Base-by-base conservation (phyloP, 441 rosid genomes). In the Aleurites moluccanus region DNA sequence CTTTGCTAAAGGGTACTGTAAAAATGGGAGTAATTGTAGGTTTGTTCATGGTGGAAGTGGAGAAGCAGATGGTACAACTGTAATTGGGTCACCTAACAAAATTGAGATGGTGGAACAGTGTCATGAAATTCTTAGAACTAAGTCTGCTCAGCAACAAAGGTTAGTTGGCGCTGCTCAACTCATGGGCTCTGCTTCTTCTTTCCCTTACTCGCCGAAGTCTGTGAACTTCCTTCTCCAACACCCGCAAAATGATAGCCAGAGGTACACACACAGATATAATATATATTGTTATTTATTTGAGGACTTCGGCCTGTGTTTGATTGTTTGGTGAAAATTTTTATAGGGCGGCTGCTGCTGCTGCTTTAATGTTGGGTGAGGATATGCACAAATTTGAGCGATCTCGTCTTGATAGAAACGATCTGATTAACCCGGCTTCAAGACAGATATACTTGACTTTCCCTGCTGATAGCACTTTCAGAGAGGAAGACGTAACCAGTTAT, bases 361-460 rank as follows among this genome's bases (percentile, higher is more conserved):
- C 96, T 80, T 81, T 89, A 73, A 83, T 89, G 87, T 79, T 89
- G 86, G 82, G 89, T 69, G 94, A 90, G 53, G 92, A 89, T 25
- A 64, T 85, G 62, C 89, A 84, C 77, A 93, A 88, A 69, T 87
- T 84, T 30, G 90, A 88, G 55, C 80, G 97, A 78, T 89, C 89
- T 74, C 87, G 90, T 78, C 88, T 83, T 15, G 94, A 89, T 66
- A 92, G 93, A 69, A 89, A 77, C 23, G 91, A 89, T 73, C 81
- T 85, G 72, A 81, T 88, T 55, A 92, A 88, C 71, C 97, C 97
- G 13, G 93, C 91, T 50, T 88, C 97, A 1, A 92, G 97, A 68
- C 97, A 94, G 93, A 94, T 94, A 81, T 94, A 94, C 76, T 85
- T 93, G 80, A 93, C 98, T 74, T 93, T 93, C 74, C 97, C 98